A percentile compares a stretch with the other conserved stretches of the same genome.
Conservation (phyloP, 108 stramenopile genomes). For the Nitzschia palea region DNA sequence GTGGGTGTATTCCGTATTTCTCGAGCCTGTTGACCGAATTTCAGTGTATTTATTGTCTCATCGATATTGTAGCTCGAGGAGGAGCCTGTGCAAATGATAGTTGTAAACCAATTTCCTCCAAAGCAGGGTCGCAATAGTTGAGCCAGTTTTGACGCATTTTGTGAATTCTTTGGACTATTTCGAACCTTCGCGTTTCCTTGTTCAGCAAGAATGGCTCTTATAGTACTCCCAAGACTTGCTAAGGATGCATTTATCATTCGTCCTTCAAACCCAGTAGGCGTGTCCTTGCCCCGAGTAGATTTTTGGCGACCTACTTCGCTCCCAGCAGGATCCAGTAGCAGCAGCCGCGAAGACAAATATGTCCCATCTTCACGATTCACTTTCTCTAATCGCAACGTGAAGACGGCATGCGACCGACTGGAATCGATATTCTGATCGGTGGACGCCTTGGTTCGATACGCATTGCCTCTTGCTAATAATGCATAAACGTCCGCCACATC, state of each 20-base stretch:
- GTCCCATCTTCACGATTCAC: conserved; percentile 47
- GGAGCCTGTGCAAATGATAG: conserved; percentile 79
- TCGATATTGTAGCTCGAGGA: conserved; percentile 80
- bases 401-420: conserved; percentile 82
- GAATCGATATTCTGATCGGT: conserved; percentile 85
- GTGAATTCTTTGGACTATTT: conserved; percentile 4
- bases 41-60: conserved; percentile 81
- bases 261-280: conserved; percentile 61
- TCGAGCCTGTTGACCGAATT: conserved; percentile 72
- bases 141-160: conserved; percentile 76
- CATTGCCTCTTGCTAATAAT: conserved; percentile 74
- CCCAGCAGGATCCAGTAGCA: conserved; percentile 90
- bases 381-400: conserved; percentile 70
- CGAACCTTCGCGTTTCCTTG: conserved; percentile 33
- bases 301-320: conserved; percentile 62
- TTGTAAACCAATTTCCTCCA: conserved; percentile 86
- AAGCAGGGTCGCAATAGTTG: conserved; percentile 74
- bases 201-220: conserved; percentile 65
- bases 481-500: conserved; percentile 69
- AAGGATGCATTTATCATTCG: conserved; percentile 82
- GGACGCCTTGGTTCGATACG: conserved; percentile 67
- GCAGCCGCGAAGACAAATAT: conserved; percentile 51
- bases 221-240: conserved; percentile 66
- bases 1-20: conserved; percentile 55
- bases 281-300: conserved; percentile 31